Base-by-base conservation (phyloP, 2,329 filamentous ascomycete genomes). In the Talaromyces funiculosus region DNA sequence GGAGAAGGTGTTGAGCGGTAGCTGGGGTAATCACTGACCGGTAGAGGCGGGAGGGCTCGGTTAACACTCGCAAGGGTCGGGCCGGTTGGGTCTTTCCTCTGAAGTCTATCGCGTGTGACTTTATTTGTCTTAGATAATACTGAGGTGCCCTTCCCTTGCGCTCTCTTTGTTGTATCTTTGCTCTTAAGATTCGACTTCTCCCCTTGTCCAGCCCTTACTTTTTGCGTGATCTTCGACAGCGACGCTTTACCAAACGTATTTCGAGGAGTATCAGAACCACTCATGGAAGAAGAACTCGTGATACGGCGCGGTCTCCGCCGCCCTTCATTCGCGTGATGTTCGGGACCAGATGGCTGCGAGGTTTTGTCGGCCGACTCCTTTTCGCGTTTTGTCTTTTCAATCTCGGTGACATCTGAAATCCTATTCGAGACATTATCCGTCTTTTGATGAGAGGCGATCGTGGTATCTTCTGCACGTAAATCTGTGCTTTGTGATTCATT, bases 401-500 rank as follows among this genome's bases (percentile, higher is more conserved):
- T 40, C 57, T 51, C 29, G 3, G 51, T 40, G 18, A 9, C 20
- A 53, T 42, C 47, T 22, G 35, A 18, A 9, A 26, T 20, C 5
- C 16, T 38, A 51, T 18, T 16, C 10, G 57, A 14, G 38, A 51
- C 42, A 26, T 18, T n/a, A 14, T 35, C 29, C 8, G 29, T 35
- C 29, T 51, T 51, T 18, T 35, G n/a, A 22, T 35, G n/a, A 22
- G n/a, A 8, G 3, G n/a, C 18, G 1, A 2, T 24, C 12, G 37
- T 10, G 33, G 57, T 33, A 29, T 53, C 38, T 38, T 67, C 60
- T 38, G 68, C 68, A 31, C 71, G 68, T 29, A 77, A 61, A 57
- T 76, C 68, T 12, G 74, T 70, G 61, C 67, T 76, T 60, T 75
- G 71, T 4, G 69, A 70, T 54, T 70, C 73, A 57, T 76, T 79